Conservation (phyloP, 768 basidiomycete species). For the Coprinellus aureogranulatus region DNA sequence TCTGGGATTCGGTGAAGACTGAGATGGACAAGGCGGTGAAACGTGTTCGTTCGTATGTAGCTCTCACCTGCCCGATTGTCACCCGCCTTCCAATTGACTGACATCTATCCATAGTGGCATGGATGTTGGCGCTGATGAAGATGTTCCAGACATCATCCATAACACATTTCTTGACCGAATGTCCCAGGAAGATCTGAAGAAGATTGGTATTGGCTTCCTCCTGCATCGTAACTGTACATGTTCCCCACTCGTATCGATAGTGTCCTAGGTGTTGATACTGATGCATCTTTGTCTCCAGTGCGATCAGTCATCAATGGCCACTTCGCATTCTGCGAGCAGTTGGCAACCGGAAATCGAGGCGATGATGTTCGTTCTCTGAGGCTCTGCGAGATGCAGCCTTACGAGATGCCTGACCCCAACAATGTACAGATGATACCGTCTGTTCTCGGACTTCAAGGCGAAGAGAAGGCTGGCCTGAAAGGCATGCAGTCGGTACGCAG, state of each 20-base stretch:
- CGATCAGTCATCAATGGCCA: conserved; percentile 22
- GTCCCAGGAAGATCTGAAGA: conserved; percentile 22
- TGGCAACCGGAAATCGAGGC: conserved; percentile 29
- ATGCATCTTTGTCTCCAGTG: conserved; percentile 14
- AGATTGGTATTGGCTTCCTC: conserved; percentile 24
- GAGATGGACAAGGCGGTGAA: conserved; percentile 25
- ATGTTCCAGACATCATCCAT: conserved; percentile 29
- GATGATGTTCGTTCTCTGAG: conserved; percentile 26
- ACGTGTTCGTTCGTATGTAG: conserved; percentile 16
- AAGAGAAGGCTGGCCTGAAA: conserved; percentile 23
- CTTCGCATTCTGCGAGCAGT: conserved; percentile 25
- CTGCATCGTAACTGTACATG: conserved; percentile 25
- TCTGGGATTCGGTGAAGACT: conserved; percentile 25
- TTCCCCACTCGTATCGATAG: neutral
- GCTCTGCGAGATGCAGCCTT: conserved; percentile 27
- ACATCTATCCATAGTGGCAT: neutral
- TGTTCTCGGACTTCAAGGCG: conserved; percentile 26
- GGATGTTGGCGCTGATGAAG: conserved; percentile 17
- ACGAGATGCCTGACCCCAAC: conserved; percentile 22
- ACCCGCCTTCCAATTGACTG: too few relatives aligned
- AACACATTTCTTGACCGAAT: conserved; percentile 30
- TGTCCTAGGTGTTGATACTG: neutral
- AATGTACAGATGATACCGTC: conserved; percentile 14
- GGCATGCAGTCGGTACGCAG: conserved; percentile 23
- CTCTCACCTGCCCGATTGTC: too few relatives aligned